These are phyloP conservation scores for Arthrobotrys pseudoclavata DNA, from an alignment of 2,329 filamentous ascomycete genomes.

Conservation along the genomic window DNA sequence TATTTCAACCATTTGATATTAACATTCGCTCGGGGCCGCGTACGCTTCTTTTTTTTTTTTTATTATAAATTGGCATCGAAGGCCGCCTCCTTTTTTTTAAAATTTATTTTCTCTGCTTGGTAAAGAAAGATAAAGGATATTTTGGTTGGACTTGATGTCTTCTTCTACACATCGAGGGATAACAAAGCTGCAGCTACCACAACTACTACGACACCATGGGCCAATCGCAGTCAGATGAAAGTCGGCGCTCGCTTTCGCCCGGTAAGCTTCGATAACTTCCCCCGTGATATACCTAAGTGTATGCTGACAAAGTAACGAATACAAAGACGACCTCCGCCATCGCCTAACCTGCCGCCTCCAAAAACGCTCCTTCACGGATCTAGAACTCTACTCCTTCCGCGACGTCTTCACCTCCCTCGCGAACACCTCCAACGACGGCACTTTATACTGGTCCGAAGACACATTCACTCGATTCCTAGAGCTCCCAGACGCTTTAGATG, in stretches of 20 bases:
- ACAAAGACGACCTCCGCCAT: conserved; percentile 61
- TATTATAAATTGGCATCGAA: background rate
- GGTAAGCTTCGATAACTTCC: conserved; percentile 24
- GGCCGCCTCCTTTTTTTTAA: no score
- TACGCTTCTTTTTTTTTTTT: background rate
- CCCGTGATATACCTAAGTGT: no score
- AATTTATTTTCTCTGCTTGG: no score
- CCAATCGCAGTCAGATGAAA: conserved; percentile 52
- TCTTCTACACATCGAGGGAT: background rate
- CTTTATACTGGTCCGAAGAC: conserved; percentile 77
- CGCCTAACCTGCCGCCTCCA: conserved; percentile 70
- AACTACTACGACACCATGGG: conserved; percentile 37
- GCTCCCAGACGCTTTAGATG: conserved; percentile 77
- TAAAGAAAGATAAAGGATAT: no score
- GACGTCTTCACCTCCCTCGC: conserved; percentile 80
- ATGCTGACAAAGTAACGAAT: no score
- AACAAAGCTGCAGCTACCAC: conserved; percentile 1
- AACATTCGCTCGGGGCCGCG: no score
- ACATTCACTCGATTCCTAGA: conserved; percentile 80
- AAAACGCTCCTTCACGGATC: conserved; percentile 77
- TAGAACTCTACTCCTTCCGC: conserved; percentile 80
- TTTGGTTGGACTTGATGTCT: conserved; percentile 14
- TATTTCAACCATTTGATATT: background rate
- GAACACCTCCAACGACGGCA: conserved; percentile 72
- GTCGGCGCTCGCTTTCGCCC: conserved; percentile 29